These are phyloP conservation scores for Brassica balearica DNA, from an alignment of 441 rosid genomes.

Conservation along the genomic window DNA sequence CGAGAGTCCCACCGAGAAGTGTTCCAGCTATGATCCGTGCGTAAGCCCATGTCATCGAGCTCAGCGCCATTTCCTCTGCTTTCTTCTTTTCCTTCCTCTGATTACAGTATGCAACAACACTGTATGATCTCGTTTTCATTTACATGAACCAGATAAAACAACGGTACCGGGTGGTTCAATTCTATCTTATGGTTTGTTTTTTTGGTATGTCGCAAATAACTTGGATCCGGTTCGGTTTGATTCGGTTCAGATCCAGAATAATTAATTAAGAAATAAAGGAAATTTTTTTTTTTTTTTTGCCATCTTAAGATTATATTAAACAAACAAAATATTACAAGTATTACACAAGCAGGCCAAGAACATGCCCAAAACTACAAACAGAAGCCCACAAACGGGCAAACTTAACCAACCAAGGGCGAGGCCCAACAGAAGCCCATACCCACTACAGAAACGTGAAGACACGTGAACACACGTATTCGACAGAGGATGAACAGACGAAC, in stretches of 20 bases:
- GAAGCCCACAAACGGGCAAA: no score
- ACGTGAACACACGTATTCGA: no score
- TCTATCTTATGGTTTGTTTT: not conserved
- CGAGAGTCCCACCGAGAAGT: constrained; percentile 76
- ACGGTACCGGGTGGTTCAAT: constrained; percentile 9
- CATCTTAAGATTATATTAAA: no score
- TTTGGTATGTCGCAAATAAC: not conserved
- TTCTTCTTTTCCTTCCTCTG: constrained; percentile 4
- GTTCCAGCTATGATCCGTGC: constrained; percentile 84
- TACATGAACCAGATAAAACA: not conserved
- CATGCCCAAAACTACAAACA: no score
- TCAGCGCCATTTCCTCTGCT: constrained; percentile 51
- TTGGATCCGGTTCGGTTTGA: constrained; percentile 7
- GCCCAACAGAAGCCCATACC: no score
- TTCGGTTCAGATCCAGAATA: not conserved
- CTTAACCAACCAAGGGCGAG: no score
- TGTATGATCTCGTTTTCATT: constrained; percentile 11
- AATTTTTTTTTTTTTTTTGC: not conserved
- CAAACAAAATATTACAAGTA: no score
- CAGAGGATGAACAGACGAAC: no score
- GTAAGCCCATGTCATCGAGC: constrained; percentile 71
- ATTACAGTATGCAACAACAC: not conserved
- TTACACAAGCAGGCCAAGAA: no score
- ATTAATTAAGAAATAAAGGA: not conserved
- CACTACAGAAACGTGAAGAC: no score